A percentile compares a stretch with the other conserved stretches of the same genome.
Evolutionary conservation across 768 basidiomycete species (phyloP).

Genomic region (Cyclocybe cylindracea): DNA sequence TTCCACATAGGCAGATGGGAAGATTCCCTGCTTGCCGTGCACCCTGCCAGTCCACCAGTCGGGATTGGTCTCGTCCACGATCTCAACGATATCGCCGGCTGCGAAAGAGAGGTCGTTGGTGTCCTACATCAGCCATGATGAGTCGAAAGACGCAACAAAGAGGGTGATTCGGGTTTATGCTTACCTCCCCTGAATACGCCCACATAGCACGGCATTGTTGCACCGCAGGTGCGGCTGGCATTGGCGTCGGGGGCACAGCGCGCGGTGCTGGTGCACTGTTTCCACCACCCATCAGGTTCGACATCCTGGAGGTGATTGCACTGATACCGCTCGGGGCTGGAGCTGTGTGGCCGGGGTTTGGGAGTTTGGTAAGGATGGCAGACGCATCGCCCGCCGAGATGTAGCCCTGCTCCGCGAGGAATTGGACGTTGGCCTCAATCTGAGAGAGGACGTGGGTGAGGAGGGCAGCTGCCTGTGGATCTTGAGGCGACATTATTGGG

Average conservation of each 20-base stretch:
- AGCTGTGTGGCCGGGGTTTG: constrained; percentile 21
- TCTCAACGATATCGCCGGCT: constrained; percentile 74
- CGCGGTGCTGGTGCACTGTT: constrained; percentile 13
- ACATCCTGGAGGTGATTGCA: constrained; percentile 17
- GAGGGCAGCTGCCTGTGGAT: constrained; percentile 43
- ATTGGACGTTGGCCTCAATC: constrained; percentile 56
- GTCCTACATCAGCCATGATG: constrained; percentile 46
- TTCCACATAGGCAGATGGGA: constrained; percentile 79
- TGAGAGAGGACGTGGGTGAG: constrained; percentile 61
- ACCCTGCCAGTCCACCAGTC: constrained; percentile 87
- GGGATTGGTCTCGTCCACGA: constrained; percentile 75
- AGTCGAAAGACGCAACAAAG: constrained; percentile 4
- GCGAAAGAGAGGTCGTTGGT: constrained; percentile 78
- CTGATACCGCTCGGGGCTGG: constrained; percentile 13
- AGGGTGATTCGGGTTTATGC: constrained; percentile 30
- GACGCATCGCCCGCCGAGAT: constrained; percentile 51
- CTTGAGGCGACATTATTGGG: constrained; percentile 31
- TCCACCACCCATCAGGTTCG: constrained; percentile 17
- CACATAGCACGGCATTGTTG: constrained; percentile 48
- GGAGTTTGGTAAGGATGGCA: constrained; percentile 50
- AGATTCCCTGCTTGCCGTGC: constrained; percentile 68
- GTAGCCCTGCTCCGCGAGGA: constrained; percentile 56
- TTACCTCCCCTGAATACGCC: constrained; percentile 64
- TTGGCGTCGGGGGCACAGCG: background rate
- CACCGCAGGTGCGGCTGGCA: constrained; percentile 9